Conservation (phyloP, 2,329 filamentous ascomycete species). For the Fusarium verrucosum region DNA sequence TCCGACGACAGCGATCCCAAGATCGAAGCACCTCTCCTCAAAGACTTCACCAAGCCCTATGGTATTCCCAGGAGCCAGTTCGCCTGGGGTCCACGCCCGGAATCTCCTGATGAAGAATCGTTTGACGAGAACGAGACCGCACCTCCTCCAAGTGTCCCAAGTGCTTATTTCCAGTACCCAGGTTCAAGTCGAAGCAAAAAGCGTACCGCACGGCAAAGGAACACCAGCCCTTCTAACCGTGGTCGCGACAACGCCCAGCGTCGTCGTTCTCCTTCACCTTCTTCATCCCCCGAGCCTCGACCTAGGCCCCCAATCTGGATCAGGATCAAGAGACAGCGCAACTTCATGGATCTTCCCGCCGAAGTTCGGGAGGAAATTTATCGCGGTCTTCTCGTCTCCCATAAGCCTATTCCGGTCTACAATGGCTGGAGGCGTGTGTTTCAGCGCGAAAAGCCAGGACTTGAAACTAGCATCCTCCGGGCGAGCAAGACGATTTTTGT, state of each 20-base stretch:
- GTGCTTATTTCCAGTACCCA: background rate
- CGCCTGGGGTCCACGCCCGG: conserved; percentile 12
- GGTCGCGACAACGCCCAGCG: background rate
- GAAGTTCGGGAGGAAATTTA: conserved; percentile 49
- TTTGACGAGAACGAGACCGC: conserved; percentile 34
- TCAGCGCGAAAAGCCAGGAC: conserved; percentile 41
- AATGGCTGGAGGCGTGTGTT: conserved; percentile 49
- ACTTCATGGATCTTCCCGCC: conserved; percentile 38
- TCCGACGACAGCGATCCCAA: background rate
- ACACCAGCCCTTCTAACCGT: background rate
- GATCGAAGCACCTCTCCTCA: conserved; percentile 16
- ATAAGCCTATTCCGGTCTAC: conserved; percentile 48
- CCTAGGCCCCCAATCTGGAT: background rate
- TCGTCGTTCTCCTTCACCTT: background rate
- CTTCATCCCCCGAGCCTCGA: background rate
- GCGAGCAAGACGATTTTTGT: conserved; percentile 48
- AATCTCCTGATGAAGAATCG: background rate
- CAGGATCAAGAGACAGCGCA: background rate
- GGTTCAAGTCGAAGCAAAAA: background rate
- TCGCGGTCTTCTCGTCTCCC: conserved; percentile 45
- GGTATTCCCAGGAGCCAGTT: conserved; percentile 26
- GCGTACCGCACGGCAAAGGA: background rate
- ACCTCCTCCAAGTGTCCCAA: conserved; percentile 19
- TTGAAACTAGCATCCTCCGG: conserved; percentile 52
- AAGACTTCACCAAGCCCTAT: conserved; percentile 18